These are phyloP conservation scores for Astragalus membranaceus DNA, from an alignment of 306 rosid genomes.

Conservation along the genomic window DNA sequence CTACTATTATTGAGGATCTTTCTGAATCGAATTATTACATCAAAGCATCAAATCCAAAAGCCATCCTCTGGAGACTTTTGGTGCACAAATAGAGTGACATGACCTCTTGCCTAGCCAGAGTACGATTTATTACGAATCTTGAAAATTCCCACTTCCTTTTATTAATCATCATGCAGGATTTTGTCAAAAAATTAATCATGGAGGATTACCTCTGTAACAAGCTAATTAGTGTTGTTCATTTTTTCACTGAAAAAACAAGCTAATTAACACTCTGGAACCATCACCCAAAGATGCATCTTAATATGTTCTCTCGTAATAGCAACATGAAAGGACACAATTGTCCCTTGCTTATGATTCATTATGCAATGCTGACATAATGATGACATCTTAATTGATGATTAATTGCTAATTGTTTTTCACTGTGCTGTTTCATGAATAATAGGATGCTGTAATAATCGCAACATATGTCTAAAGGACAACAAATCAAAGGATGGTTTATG, in stretches of 20 bases:
- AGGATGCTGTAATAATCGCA: no score
- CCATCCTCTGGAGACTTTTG: not conserved
- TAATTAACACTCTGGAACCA: no score
- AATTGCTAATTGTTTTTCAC: not conserved
- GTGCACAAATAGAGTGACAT: slow-evolving; percentile 13
- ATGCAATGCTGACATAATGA: slow-evolving; percentile 14
- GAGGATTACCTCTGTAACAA: not conserved
- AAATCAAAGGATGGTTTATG: no score
- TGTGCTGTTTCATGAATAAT: no score
- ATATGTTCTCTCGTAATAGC: not conserved
- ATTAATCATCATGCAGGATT: no score
- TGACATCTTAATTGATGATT: not conserved
- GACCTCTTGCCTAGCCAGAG: slow-evolving; percentile 2
- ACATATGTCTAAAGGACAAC: no score
- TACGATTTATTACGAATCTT: slow-evolving; percentile 23
- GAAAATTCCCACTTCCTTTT: not conserved
- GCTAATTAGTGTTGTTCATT: no score
- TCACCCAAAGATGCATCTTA: no score
- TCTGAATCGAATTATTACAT: not conserved
- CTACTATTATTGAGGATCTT: not conserved
- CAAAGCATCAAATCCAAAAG: not conserved
- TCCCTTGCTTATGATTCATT: not conserved
- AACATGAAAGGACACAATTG: not conserved
- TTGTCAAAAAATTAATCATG: not conserved
- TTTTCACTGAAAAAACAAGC: no score